phyloP scores from a whole-genome alignment of 164 flowering plant species.

The Kingdonia uniflora region DNA sequence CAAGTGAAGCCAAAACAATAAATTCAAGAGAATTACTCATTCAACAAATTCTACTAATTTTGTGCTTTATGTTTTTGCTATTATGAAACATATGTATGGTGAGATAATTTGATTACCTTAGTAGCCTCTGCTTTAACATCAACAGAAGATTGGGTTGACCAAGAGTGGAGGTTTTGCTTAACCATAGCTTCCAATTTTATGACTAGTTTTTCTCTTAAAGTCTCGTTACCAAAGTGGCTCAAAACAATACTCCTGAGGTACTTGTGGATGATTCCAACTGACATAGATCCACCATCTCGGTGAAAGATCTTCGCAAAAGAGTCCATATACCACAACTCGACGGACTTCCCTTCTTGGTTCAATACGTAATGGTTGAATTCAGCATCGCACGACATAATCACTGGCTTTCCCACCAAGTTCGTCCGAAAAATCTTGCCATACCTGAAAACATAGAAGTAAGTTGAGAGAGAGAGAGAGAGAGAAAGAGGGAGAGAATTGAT shows the following conservation, averaged over 20 bases:
- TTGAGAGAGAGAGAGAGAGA: background rate
- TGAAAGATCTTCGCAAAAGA: conserved; percentile 24
- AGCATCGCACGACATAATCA: conserved; percentile 28
- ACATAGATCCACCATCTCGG: conserved; percentile 19
- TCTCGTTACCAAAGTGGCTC: conserved; percentile 28
- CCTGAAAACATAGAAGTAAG: conserved; percentile 10
- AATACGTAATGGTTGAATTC: conserved; percentile 26
- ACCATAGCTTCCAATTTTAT: conserved; percentile 19
- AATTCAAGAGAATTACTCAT: too few species aligned
- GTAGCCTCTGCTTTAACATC: conserved; percentile 28
- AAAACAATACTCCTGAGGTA: conserved; percentile 30
- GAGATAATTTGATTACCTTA: too few species aligned
- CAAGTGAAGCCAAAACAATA: too few species aligned
- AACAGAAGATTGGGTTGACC: conserved; percentile 17
- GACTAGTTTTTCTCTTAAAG: conserved; percentile 23
- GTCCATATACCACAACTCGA: conserved; percentile 31
- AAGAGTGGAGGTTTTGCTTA: conserved; percentile 7
- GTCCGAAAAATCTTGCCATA: conserved; percentile 28
- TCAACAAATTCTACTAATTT: too few species aligned
- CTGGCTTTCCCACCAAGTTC: conserved; percentile 23
- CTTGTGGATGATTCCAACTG: conserved; percentile 29
- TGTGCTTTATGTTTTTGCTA: too few species aligned
- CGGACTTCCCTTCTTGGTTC: conserved; percentile 29
- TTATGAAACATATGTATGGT: background rate
- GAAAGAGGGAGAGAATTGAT: background rate